Percentiles rank a stretch among this genome's conserved stretches.
phyloP scores from a whole-genome alignment of 306 rosid species.

The Casuarina glauca region DNA sequence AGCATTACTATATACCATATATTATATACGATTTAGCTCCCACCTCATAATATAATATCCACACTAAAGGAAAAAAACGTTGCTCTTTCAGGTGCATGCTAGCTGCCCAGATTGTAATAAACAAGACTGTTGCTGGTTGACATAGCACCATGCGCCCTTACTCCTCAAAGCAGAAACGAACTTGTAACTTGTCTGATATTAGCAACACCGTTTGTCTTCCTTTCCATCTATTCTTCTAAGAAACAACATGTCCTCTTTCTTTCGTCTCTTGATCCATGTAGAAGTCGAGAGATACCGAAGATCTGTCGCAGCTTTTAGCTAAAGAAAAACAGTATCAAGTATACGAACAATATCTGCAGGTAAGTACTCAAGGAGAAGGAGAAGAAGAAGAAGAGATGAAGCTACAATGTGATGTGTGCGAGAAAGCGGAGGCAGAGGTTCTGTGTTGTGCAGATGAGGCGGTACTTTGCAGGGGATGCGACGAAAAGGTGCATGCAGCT shows the following conservation, averaged over 20 bases:
- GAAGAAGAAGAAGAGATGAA: neutral
- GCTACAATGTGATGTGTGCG: constrained; percentile 5
- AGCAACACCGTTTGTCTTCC: neutral
- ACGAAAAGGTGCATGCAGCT: constrained; percentile 15
- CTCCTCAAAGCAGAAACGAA: neutral
- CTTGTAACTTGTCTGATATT: neutral
- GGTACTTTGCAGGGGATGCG: constrained; percentile 11
- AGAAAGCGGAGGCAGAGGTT: constrained; percentile 18
- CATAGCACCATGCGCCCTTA: neutral
- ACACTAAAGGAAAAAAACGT: too few species aligned
- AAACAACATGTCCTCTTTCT: too few species aligned
- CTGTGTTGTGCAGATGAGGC: constrained; percentile 24
- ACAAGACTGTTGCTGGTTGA: neutral
- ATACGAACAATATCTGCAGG: too few species aligned
- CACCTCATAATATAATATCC: too few species aligned
- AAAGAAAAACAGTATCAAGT: too few species aligned
- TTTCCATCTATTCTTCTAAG: neutral
- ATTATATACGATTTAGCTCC: too few species aligned
- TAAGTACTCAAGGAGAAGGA: too few species aligned
- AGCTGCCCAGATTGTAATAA: neutral
- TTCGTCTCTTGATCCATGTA: too few species aligned
- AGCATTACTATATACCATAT: too few species aligned
- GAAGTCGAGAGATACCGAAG: too few species aligned
- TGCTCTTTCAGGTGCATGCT: too few species aligned
- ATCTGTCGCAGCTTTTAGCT: too few species aligned